Evolutionary conservation across 2,329 filamentous ascomycete genomes (phyloP), one percentile per base, ranked within the genome.

Genomic region (Fusarium floridanum): DNA sequence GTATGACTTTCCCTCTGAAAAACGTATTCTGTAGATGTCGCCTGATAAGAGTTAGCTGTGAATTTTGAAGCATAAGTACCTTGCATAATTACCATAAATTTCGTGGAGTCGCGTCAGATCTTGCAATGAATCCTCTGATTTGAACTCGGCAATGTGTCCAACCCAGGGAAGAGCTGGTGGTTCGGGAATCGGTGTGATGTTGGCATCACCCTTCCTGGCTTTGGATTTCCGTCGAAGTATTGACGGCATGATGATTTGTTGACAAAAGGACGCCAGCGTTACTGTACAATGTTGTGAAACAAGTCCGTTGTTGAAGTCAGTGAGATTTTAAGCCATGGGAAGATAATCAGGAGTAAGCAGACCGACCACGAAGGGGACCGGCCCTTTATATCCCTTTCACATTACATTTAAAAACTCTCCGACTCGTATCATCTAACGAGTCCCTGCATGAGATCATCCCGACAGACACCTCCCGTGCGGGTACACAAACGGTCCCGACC

Each of bases 121-220:
- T 17, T 61, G 57, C 17, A 61, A 29, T 32, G 57, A 61, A 5
- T 61, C 57, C 11, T 61, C 57, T 2, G 57, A 61, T 27, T 61
- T 61, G 27, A 61, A 61, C 57, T 61, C 57, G 37, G 57, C 27
- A 9, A 61, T 22, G 7, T 61, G 57, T 20, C 57, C 57, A 29
- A 61, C 24, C 57, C 27, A 61, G 17, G 57, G 57, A 10, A 61
- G 57, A 2, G 22, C 27, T 2, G 37, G 36, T 4, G 57, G 57
- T 12, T 61, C 57, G 5, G 57, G 57, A 12, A 61, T 61, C 6
- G 57, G 57, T 1, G 37, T 61, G n/a, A 43, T 61, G 24, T 32
- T 55, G 24, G 10, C 11, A 2, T 45, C 41, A 4, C 11, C 41
- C 17, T 45, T 45, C 5, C 16, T 37, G 10, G 56, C 11, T 29